Evolutionary conservation across 2,329 filamentous ascomycete species (phyloP).

Genomic region (Aspergillus texensis): DNA sequence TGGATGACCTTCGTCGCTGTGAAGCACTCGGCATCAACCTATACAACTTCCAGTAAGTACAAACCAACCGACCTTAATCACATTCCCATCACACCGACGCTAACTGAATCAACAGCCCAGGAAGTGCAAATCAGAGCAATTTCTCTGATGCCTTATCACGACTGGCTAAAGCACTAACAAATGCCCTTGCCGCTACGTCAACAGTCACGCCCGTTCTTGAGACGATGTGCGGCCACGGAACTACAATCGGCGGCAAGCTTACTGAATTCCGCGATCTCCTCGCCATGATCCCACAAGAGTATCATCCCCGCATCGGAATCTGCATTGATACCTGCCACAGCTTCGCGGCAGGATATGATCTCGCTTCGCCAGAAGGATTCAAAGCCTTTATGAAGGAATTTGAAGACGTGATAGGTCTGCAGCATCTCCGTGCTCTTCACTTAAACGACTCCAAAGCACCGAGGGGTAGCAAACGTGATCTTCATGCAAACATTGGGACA

Average conservation of each 20-base stretch:
- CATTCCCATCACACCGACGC: neutral
- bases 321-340: slow-evolving; percentile 97
- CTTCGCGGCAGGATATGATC: slow-evolving; percentile 91
- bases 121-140: slow-evolving; percentile 71
- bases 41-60: slow-evolving; percentile 86
- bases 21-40: slow-evolving; percentile 81
- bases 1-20: slow-evolving; percentile 86
- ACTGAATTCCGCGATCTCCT: slow-evolving; percentile 88
- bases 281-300: slow-evolving; percentile 65
- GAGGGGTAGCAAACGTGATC: slow-evolving; percentile 75
- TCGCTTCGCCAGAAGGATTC: slow-evolving; percentile 75
- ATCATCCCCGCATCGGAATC: slow-evolving; percentile 84
- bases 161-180: slow-evolving; percentile 81
- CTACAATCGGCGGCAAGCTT: slow-evolving; percentile 82
- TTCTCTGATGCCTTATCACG: slow-evolving; percentile 72
- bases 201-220: slow-evolving; percentile 83
- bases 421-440: slow-evolving; percentile 84
- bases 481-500: slow-evolving; percentile 95
- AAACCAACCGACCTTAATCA: too few relatives aligned
- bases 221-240: slow-evolving; percentile 92
- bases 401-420: slow-evolving; percentile 72
- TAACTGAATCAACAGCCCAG: slow-evolving; percentile 57
- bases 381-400: slow-evolving; percentile 73
- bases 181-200: slow-evolving; percentile 73
- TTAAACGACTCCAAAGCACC: slow-evolving; percentile 96